phyloP scores from a whole-genome alignment of 2,329 filamentous ascomycete genomes.

The Neocatenulostroma microsporum region DNA sequence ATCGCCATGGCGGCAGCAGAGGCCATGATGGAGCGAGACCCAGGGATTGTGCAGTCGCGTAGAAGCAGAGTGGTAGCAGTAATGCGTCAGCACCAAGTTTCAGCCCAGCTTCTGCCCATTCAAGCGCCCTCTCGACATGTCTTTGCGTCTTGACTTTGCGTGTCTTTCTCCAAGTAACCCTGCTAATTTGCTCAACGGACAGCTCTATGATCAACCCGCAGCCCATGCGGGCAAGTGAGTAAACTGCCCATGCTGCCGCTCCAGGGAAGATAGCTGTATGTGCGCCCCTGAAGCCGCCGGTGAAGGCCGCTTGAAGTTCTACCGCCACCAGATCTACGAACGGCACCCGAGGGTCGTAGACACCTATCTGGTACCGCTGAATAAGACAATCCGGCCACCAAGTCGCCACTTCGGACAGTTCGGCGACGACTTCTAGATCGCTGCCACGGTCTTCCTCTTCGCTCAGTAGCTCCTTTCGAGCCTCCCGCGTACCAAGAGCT shows the following conservation, averaged over 20 bases:
- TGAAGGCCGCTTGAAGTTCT: conserved; percentile 11
- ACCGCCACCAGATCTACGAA: conserved; percentile 14
- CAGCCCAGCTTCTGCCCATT: neutral
- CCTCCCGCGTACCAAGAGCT: conserved; percentile 5
- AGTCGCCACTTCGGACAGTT: neutral
- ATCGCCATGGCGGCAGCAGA: conserved; percentile 16
- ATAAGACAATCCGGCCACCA: conserved; percentile 12
- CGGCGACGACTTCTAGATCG: conserved; percentile 11
- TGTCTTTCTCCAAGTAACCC: too few relatives aligned
- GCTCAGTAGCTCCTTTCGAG: conserved; percentile 11
- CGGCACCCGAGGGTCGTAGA: conserved; percentile 14
- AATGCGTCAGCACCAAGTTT: conserved; percentile 15
- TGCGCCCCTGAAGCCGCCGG: conserved; percentile 9
- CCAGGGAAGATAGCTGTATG: conserved; percentile 13
- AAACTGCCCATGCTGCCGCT: conserved; percentile 5
- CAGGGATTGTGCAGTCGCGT: conserved; percentile 20
- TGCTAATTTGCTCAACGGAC: too few relatives aligned
- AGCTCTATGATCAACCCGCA: too few relatives aligned
- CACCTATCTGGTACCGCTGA: conserved; percentile 18
- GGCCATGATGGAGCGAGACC: conserved; percentile 19
- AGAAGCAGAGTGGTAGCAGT: conserved; percentile 21
- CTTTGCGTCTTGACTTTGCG: neutral
- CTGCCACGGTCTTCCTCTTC: conserved; percentile 21
- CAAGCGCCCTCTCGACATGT: conserved; percentile 1
- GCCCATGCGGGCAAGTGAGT: conserved; percentile 6